Percentiles rank a stretch among this genome's conserved stretches.
These are phyloP conservation scores for Ilyonectria sp. DNA, from an alignment of 2,329 filamentous ascomycete genomes.

Conservation along the genomic window DNA sequence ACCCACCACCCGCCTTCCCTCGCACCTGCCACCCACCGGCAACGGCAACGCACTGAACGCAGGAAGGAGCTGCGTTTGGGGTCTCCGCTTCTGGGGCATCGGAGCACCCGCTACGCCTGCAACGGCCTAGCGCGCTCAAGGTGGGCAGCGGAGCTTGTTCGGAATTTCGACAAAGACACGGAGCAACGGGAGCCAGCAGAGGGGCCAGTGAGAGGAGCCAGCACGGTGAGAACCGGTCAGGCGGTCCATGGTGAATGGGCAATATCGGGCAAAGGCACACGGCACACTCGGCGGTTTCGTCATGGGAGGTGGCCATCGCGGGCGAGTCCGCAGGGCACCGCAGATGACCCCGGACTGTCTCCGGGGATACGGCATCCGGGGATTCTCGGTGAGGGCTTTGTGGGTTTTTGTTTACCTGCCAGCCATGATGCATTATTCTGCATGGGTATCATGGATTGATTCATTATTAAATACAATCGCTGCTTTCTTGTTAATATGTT, in stretches of 20 bases:
- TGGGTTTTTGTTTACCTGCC: conserved; percentile 2
- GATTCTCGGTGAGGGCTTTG: conserved; percentile 19
- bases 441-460: neutral
- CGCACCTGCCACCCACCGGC: neutral
- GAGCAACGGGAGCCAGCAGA: conserved; percentile 32
- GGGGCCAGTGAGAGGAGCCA: conserved; percentile 10
- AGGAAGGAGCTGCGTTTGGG: conserved; percentile 8
- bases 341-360: conserved; percentile 3
- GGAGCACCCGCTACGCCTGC: neutral
- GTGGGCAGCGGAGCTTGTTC: conserved; percentile 45
- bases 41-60: conserved; percentile 8
- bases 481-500: neutral
- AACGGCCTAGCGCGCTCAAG: conserved; percentile 20
- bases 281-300: neutral
- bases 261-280: neutral
- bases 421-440: neutral
- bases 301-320: neutral
- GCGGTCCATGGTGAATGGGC: neutral
- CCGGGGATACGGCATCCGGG: conserved; percentile 17
- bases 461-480: neutral
- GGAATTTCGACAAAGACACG: conserved; percentile 44
- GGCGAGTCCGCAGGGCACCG: neutral
- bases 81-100: conserved; percentile 4
- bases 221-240: conserved; percentile 26
- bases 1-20: no score